Conservation (phyloP, 805 yeast species). For the Teunomyces atbi region DNA sequence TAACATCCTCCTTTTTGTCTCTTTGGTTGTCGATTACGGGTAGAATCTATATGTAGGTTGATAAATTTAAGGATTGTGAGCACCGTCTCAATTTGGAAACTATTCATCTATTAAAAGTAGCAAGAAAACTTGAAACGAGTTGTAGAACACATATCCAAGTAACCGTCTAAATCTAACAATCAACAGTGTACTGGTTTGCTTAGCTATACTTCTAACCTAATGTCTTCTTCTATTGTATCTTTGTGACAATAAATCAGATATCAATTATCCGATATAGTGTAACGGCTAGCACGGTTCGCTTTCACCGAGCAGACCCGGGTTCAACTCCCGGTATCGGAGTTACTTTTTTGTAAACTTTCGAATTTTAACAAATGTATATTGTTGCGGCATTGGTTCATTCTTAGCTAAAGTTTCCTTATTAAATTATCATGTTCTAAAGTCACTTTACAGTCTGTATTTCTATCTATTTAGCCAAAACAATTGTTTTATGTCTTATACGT, state of each 20-base stretch:
- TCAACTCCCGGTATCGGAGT: conserved; percentile 84
- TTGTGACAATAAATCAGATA: not conserved
- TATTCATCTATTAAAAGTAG: too few relatives aligned
- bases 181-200: not conserved
- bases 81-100: too few relatives aligned
- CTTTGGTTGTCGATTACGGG: not conserved
- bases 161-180: too few relatives aligned
- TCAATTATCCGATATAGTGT: conserved; percentile 63
- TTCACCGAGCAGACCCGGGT: conserved; percentile 83
- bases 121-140: too few relatives aligned
- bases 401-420: not conserved
- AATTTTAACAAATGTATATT: not conserved
- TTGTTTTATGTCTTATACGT: too few relatives aligned
- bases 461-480: too few relatives aligned
- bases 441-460: too few relatives aligned
- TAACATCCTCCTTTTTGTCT: conserved; percentile 24
- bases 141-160: too few relatives aligned
- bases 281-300: conserved; percentile 82
- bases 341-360: conserved; percentile 7
- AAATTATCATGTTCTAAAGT: too few relatives aligned
- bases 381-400: not conserved
- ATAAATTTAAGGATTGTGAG: not conserved
- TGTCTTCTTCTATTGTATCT: not conserved
- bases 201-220: not conserved
- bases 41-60: not conserved